Base-by-base conservation (phyloP, 768 basidiomycete genomes). In the Asterophora lycoperdoides region DNA sequence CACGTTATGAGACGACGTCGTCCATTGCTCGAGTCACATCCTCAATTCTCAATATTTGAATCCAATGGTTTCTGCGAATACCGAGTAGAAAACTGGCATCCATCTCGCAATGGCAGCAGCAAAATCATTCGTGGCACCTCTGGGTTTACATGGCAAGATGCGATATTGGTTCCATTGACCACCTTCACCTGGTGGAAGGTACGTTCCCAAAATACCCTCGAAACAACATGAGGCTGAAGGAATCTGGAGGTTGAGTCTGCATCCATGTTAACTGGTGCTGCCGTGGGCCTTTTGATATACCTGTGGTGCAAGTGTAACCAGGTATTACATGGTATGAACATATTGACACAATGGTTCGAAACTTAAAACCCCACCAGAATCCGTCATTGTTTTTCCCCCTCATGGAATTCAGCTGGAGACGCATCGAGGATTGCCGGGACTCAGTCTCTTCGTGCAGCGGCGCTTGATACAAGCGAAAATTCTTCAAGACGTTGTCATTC, bases 381-480 rank as follows among this genome's bases (percentile, higher is more conserved):
- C 86, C 15, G 67, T 90, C 4, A 64, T 89, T 36, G 70, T 85
- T 32, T 62, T 89, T 38, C 82, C 83, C 7, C 68, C 73, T 1
- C 79, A 85, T 45, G 89, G 89, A 9, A 69, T 92, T 35, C 89
- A 91, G 58, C 64, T 91, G 2, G 87, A 90, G 62, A 83, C 80
- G 0, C 79, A 80, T 63, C 70, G 77, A 46, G 89, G 86, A 1
- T 60, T 83, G 28, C 75, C 75, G 8, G 61, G 64, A 11, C 57
- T 66, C 32, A 62, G 67, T 4, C 47, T 77, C 7, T 56, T 60
- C 23, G 66, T 65, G 4, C 68, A 59, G 4, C 74, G 78, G 42
- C 77, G 64, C 4, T 89, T 91, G 62, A 79, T 90, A 53, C 81
- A 84, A 6, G 61, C 75, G 23, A 61, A 70, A 0, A 55, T 61